A percentile compares a stretch with the other conserved stretches of the same genome.
phyloP scores from a whole-genome alignment of 345 rosid species.

The Rhodomyrtus tomentosa region DNA sequence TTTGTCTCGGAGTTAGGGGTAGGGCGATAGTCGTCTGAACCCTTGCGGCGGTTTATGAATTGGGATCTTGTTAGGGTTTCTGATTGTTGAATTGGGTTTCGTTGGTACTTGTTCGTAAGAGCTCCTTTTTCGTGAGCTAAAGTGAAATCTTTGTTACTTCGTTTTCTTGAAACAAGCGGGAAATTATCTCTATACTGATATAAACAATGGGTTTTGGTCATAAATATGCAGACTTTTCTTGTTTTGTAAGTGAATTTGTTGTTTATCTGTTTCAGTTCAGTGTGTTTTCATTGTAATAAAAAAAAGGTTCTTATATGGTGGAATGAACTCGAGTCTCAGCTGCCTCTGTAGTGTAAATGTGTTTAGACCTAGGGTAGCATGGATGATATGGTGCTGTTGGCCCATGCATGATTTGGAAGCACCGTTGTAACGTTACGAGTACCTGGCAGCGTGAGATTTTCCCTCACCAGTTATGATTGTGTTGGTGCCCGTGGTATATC shows the following conservation, averaged over 20 bases:
- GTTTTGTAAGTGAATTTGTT: background rate
- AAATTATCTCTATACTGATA: background rate
- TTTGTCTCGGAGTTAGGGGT: background rate
- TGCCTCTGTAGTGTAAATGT: background rate
- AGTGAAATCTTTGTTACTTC: background rate
- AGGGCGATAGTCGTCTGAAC: background rate
- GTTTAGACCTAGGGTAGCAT: background rate
- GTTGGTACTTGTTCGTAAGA: background rate
- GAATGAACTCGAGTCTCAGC: background rate
- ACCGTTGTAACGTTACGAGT: background rate
- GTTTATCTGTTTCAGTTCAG: background rate
- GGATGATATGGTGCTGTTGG: background rate
- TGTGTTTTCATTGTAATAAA: background rate
- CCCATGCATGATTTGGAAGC: background rate
- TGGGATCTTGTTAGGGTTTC: background rate
- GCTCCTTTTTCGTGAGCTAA: background rate
- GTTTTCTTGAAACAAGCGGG: background rate
- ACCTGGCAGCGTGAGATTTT: background rate
- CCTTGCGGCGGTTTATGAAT: background rate
- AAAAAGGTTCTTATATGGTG: background rate
- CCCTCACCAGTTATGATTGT: background rate
- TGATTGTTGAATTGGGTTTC: background rate
- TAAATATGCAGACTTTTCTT: background rate
- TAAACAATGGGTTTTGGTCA: conserved; percentile 13
- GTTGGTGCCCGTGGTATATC: background rate